Evolutionary conservation across 202 grass and related monocot species (phyloP), one percentile per base, ranked within the genome.

Genomic region (Panicum hallii): DNA sequence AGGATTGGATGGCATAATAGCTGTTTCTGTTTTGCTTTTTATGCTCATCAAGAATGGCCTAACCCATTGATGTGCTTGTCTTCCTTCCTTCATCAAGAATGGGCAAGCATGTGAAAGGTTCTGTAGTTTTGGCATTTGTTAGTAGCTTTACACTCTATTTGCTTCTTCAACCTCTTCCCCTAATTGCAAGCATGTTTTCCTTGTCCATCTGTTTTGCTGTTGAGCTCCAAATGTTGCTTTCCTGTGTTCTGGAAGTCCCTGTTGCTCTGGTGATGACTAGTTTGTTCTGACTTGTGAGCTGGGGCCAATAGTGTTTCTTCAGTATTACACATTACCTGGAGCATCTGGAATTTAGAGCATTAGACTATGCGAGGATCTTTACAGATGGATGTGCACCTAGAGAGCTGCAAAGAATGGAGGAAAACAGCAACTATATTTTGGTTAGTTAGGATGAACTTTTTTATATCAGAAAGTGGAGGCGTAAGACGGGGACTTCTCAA

Each of bases 381-480:
- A 84, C 76, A 87, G 89, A 84, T 84, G 81, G 32, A 48, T 76
- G 70, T 57, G 75, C 71, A 88, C 57, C 65, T 72, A 60, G 57
- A 67, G 19, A 84, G 70, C 85, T 72, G 22, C 34, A 81, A 84
- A 47, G 22, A 66, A 44, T 14, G 40, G 34, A 79, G 55, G 38
- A 78, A 67, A 65, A 57, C 15, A 48, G 42, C 2, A 72, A 84
- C 81, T 38, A 81, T 72, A 83, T 69, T 68, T 19, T 58, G 7
- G 81, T 88, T 81, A 10, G 77, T 91, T 87, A 84, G 41, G 77
- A 71, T 77, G 46, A 91, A 12, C 76, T 81, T 90, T 81, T 87
- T 84, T 77, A 67, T 75, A 81, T 70, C 42, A 74, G 68, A 81
- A 71, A 84, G 89, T 56, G 45, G 81, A 77, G 49, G 85, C 63